These are phyloP conservation scores for Colletotrichum lupini DNA, from an alignment of 2,329 filamentous ascomycete species.

Conservation along the genomic window DNA sequence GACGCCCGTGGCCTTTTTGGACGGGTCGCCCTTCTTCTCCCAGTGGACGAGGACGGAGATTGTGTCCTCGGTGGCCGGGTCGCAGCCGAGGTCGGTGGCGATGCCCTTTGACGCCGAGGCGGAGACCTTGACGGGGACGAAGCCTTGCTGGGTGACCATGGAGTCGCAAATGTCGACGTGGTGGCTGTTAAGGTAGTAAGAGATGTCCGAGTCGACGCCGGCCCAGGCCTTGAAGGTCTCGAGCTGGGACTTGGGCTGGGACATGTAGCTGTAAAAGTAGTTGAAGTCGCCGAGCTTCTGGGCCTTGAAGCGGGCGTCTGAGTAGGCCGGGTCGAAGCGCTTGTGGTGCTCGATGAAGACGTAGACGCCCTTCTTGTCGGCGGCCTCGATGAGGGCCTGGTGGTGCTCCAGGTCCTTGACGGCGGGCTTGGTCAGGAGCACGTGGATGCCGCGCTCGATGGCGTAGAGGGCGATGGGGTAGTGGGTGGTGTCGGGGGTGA, in stretches of 20 bases:
- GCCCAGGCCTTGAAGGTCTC: conserved; percentile 97
- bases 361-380: conserved; percentile 81
- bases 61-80: conserved; percentile 86
- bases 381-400: conserved; percentile 77
- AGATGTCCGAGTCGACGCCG: conserved; percentile 91
- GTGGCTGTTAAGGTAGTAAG: conserved; percentile 95
- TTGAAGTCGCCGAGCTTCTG: conserved; percentile 90
- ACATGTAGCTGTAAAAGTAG: conserved; percentile 99
- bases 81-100: conserved; percentile 82
- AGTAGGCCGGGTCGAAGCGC: conserved; percentile 92
- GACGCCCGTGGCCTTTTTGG: conserved; percentile 83
- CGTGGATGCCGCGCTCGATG: conserved; percentile 87
- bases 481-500: conserved; percentile 94
- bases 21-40: conserved; percentile 76
- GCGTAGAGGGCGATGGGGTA: conserved; percentile 93
- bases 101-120: conserved; percentile 83
- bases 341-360: conserved; percentile 98
- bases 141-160: conserved; percentile 82
- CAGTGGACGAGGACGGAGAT: conserved; percentile 92
- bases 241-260: conserved; percentile 88
- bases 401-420: conserved; percentile 88
- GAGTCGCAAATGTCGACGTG: conserved; percentile 93
- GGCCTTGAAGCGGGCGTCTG: conserved; percentile 84
- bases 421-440: conserved; percentile 93
- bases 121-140: conserved; percentile 81